Base-by-base conservation (phyloP, 805 yeast species). In the Hemisphaericaspora nanyangensis region DNA sequence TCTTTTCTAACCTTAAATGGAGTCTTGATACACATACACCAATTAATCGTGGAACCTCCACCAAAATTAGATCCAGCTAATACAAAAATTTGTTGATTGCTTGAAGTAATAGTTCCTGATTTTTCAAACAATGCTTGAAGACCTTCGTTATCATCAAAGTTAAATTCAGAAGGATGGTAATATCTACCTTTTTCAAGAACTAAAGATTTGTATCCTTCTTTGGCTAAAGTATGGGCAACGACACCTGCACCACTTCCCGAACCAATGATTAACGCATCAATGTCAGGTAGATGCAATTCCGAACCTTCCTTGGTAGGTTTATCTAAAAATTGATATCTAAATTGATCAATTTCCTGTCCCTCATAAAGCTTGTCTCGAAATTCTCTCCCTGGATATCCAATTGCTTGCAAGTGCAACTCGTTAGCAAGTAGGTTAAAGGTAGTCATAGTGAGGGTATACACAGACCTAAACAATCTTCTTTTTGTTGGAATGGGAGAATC, bases 41-140 rank as follows among this genome's bases (percentile, higher is more conserved):
- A 77, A 56, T 77, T 77, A 31, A 77, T 70, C 11, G 80, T 74
- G 6, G 77, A 61, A 6, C 81, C 81, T 11, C 81, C 82, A 6
- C 82, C 82, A 39, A 77, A 70, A 0, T 76, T 73, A 2, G 78
- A 47, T 6, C 80, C 82, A 0, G 80, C 78, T 32, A 75, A 50
- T 3, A 73, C 44, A 8, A 60, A 40, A 11, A 65, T 35, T 32
- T 64, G 63, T 32, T 60, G 63, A 44, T 65, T 67, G 6, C 29
- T 37, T 7, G 71, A 47, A n/a, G 62, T 36, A 3, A 74, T 5
- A 2, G 51, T 35, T 2, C 77, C 79, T 1, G 54, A 51, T 7
- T 45, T 40, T 49, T 76, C 79, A 47, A 61, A 75, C 34, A 71
- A 51, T 6, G 53, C 54, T 4, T 43, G 31, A 27, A 51, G 45